Percentiles rank a stretch among this genome's conserved stretches.
phyloP scores from a whole-genome alignment of 169 alveolate genomes.

The Plasmodium inui region DNA sequence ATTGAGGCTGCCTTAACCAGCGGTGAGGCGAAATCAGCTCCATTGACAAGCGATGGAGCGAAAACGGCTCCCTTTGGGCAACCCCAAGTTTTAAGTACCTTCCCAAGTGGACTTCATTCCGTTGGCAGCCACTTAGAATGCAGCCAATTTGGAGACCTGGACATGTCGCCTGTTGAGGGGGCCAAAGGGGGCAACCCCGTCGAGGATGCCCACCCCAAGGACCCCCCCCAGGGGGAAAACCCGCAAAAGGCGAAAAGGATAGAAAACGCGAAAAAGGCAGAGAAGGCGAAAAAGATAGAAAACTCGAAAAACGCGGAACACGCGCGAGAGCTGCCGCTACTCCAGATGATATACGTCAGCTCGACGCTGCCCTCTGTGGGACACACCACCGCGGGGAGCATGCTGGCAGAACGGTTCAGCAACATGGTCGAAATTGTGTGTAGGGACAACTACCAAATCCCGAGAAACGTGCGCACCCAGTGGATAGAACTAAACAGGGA shows the following conservation, averaged over 20 bases:
- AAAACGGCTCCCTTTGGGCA: background rate
- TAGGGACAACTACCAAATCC: constrained; percentile 38
- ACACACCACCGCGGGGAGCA: constrained; percentile 81
- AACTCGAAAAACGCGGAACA: background rate
- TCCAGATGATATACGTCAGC: constrained; percentile 81
- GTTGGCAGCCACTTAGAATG: background rate
- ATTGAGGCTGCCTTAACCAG: constrained; percentile 4
- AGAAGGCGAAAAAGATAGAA: background rate
- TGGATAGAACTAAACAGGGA: constrained; percentile 69
- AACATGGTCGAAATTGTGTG: constrained; percentile 47
- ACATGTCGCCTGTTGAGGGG: background rate
- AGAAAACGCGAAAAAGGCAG: background rate
- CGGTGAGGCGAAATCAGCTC: background rate
- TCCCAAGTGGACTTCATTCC: background rate
- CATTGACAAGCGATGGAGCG: background rate
- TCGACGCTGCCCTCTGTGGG: constrained; percentile 83
- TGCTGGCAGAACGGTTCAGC: constrained; percentile 81
- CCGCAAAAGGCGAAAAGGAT: too few species aligned
- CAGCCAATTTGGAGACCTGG: background rate
- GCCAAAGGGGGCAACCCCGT: background rate
- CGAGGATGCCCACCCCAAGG: background rate
- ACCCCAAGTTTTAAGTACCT: background rate
- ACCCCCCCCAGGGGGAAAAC: background rate
- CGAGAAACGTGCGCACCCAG: constrained; percentile 47
- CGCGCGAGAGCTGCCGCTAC: constrained; percentile 71